phyloP scores from a whole-genome alignment of 768 basidiomycete genomes.

The Phanerochaete sordida region DNA sequence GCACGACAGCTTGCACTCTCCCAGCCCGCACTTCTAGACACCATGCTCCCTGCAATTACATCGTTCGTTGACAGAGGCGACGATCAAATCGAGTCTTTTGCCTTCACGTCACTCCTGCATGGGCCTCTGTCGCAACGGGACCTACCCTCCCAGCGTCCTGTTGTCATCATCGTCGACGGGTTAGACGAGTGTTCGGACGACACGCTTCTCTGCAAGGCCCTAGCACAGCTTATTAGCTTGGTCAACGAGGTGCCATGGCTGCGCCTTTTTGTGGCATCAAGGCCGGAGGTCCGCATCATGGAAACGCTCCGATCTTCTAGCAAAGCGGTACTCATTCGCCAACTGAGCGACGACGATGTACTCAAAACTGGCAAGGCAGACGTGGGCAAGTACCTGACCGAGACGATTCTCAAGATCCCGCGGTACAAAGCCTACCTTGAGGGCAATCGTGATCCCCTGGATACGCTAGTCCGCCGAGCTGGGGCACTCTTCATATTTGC shows the following conservation, averaged over 20 bases:
- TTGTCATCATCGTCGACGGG: background rate
- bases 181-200: background rate
- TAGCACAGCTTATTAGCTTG: background rate
- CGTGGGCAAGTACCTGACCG: too few species aligned
- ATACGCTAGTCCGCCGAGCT: too few species aligned
- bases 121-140: background rate
- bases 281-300: background rate
- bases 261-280: background rate
- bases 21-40: background rate
- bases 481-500: too few species aligned
- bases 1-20: slow-evolving; percentile 1
- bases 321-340: too few species aligned
- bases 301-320: too few species aligned
- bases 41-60: background rate
- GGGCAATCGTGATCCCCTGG: too few species aligned
- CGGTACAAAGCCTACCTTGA: too few species aligned
- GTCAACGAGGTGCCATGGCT: background rate
- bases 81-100: too few species aligned
- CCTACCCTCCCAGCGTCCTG: background rate
- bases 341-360: too few species aligned
- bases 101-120: background rate
- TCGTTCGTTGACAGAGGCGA: background rate
- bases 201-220: background rate
- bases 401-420: too few species aligned
- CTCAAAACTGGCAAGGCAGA: too few species aligned